Conservation (phyloP, 2,329 filamentous ascomycete species). For the Ophiostoma ips region DNA sequence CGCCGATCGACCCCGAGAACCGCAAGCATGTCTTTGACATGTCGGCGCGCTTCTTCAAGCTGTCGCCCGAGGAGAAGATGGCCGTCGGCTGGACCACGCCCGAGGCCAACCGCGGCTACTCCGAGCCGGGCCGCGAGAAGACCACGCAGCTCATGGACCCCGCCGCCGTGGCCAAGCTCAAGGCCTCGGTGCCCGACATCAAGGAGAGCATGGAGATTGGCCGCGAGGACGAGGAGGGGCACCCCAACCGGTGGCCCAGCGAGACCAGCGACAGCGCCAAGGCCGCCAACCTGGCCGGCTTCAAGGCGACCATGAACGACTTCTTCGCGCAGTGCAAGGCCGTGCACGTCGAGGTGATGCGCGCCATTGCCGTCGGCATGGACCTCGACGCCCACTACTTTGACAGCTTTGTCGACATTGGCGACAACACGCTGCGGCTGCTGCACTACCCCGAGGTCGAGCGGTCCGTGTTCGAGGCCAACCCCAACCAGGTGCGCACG, state of each 20-base stretch:
- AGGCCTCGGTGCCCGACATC: constrained; percentile 45
- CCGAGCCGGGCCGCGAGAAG: constrained; percentile 57
- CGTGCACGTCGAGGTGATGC: constrained; percentile 67
- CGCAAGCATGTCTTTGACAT: constrained; percentile 49
- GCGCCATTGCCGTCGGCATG: constrained; percentile 72
- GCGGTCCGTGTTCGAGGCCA: constrained; percentile 49
- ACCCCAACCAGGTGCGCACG: constrained; percentile 57
- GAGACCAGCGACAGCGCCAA: constrained; percentile 30
- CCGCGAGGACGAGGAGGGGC: constrained; percentile 40
- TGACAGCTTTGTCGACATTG: constrained; percentile 55
- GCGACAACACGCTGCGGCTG: constrained; percentile 58
- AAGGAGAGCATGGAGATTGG: constrained; percentile 54
- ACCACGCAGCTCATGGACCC: constrained; percentile 42
- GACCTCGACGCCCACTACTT: constrained; percentile 60
- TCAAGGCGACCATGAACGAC: constrained; percentile 56
- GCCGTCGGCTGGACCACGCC: constrained; percentile 57
- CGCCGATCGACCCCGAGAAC: constrained; percentile 49
- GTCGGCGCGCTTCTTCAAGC: constrained; percentile 58
- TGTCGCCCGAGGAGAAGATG: constrained; percentile 49
- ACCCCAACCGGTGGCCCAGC: constrained; percentile 65
- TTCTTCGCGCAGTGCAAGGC: constrained; percentile 65
- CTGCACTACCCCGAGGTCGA: constrained; percentile 63
- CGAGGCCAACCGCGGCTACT: constrained; percentile 61
- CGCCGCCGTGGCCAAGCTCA: constrained; percentile 42
- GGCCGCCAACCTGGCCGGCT: constrained; percentile 37